Base-by-base conservation (phyloP, 176 grass and related monocot species). In the Cenchrus americanus region DNA sequence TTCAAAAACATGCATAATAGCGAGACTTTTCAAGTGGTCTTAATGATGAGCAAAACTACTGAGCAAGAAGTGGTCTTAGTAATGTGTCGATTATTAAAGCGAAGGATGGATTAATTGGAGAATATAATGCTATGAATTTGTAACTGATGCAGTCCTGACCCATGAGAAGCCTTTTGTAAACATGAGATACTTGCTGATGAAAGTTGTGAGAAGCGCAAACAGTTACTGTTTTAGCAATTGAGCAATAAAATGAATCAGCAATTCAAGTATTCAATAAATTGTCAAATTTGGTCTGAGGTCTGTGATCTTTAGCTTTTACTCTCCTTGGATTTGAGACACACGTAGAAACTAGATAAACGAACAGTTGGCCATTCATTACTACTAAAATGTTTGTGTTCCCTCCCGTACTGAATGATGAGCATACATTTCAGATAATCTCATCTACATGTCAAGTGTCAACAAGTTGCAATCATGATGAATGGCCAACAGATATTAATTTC, bases 11-110 rank as follows among this genome's bases (percentile, higher is more conserved):
- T 30, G 27, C 27, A 30, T 30, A 30, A 30, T 30, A 30, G 27
- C 27, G 27, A 30, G 27, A 30, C 27, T 30, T 30, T 30, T 30
- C 27, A 30, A 30, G 27, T 30, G 27, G 27, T 30, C 27, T 30
- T 30, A 30, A 30, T 30, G 2, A 30, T 30, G 27, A 30, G 27
- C 27, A 30, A 98, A 95, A 78, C 78, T 95, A 30, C 73, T 81
- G 87, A 87, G 21, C 50, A 95, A 90, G 78, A 94, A 46, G 57
- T 87, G 87, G 92, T 84, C 77, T 75, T 89, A 47, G 48, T 47
- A 5, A 27, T 14, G 8, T 14, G 9, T 51, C 27, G 1, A 12
- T 9, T 37, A n/a, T 44, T 1, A 32, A 13, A 71, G 13, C 34
- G 42, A 15, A 30, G 14, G 3, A 41, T 69, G 30, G 18, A 69